A percentile compares a stretch with the other conserved stretches of the same genome.
Conservation (phyloP, 306 rosid species). For the Aeschynomene evenia region DNA sequence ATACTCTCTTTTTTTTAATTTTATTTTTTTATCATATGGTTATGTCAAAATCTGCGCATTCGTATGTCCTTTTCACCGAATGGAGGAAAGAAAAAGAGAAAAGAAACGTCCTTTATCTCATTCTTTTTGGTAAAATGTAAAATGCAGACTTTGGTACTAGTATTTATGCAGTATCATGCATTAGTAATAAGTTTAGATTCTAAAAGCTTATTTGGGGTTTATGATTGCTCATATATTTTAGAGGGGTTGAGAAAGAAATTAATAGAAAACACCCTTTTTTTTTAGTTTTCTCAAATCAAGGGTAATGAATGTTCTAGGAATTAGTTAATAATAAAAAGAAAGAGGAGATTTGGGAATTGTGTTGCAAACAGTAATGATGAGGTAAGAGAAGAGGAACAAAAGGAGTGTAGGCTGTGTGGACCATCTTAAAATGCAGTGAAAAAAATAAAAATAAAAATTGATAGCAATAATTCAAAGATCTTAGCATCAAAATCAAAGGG, state of each 20-base stretch:
- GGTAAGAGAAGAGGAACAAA: conserved; percentile 39
- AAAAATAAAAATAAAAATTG: no score
- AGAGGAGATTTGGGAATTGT: conserved; percentile 43
- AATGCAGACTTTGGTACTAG: conserved; percentile 13
- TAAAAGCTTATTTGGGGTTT: conserved; percentile 14
- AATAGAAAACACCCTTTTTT: conserved; percentile 1
- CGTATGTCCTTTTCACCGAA: conserved; percentile 79
- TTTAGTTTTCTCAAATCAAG: conserved; percentile 27
- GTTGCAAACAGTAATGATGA: conserved; percentile 51
- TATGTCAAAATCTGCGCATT: conserved; percentile 62
- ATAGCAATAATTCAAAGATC: conserved; percentile 27
- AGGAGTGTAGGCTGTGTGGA: conserved; percentile 39
- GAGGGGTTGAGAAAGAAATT: conserved; percentile 17
- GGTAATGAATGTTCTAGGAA: conserved; percentile 35
- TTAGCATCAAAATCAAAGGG: conserved; percentile 29
- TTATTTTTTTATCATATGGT: conserved; percentile 39
- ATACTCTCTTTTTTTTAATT: conserved; percentile 41
- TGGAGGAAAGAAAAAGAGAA: conserved; percentile 50
- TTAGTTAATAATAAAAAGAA: conserved; percentile 26
- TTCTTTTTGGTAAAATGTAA: conserved; percentile 25
- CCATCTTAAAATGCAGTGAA: conserved; percentile 38
- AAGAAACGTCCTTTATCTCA: conserved; percentile 30
- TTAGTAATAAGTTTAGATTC: conserved; percentile 2
- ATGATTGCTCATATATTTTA: conserved; percentile 18
- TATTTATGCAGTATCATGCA: conserved; percentile 9